A percentile compares a stretch with the other conserved stretches of the same genome.
These are phyloP conservation scores for Abelmoschus esculentus DNA, from an alignment of 345 rosid species.

Conservation along the genomic window DNA sequence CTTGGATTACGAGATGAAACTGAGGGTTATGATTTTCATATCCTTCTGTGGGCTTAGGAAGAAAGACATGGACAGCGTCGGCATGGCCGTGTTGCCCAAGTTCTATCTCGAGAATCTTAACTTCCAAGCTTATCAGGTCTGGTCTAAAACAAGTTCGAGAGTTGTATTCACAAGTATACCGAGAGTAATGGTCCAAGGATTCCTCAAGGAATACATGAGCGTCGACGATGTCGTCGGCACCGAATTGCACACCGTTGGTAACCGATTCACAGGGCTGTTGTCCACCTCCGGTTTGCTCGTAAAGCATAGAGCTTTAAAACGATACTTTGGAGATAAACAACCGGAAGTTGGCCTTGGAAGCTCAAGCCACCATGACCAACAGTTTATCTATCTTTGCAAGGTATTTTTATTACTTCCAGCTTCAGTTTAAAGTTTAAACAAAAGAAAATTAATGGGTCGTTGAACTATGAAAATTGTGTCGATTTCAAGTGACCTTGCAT, in stretches of 20 bases:
- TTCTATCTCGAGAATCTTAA: constrained; percentile 81
- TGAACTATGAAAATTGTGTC: background rate
- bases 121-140: constrained; percentile 43
- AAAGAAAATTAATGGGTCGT: no score
- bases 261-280: constrained; percentile 58
- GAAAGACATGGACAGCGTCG: constrained; percentile 47
- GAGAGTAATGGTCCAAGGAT: constrained; percentile 70
- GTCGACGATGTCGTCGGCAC: constrained; percentile 66
- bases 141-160: constrained; percentile 33
- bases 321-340: constrained; percentile 40
- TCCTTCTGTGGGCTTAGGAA: constrained; percentile 66
- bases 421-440: constrained; percentile 11
- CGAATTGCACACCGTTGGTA: constrained; percentile 43
- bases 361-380: constrained; percentile 50
- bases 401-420: constrained; percentile 51
- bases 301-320: constrained; percentile 56
- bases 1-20: constrained; percentile 37
- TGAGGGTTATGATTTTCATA: constrained; percentile 58
- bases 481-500: background rate
- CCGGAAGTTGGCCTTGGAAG: constrained; percentile 63
- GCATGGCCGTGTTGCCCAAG: constrained; percentile 84
- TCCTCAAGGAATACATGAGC: constrained; percentile 55
- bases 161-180: constrained; percentile 69
- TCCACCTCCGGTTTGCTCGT: constrained; percentile 50
- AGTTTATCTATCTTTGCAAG: constrained; percentile 71